A percentile compares a stretch with the other conserved stretches of the same genome.
Conservation (phyloP, 495 filamentous ascomycete genomes). For the Daldinia vernicosa region DNA sequence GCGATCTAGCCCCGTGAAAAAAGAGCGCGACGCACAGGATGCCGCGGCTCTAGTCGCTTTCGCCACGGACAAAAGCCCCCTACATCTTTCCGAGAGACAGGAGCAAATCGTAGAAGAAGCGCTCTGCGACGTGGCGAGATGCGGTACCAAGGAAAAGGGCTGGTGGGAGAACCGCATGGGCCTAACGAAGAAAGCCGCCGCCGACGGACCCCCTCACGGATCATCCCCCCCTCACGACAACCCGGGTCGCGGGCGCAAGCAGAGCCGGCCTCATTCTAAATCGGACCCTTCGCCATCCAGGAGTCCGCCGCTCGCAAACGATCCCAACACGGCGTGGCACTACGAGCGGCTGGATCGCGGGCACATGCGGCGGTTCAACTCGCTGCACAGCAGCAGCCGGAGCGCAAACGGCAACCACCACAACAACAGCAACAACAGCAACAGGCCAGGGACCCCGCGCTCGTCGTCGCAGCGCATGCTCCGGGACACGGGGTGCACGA, state of each 20-base stretch:
- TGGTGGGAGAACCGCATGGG: slow-evolving; percentile 42
- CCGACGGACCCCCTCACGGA: background rate
- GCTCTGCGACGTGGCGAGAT: slow-evolving; percentile 37
- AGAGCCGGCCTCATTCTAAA: slow-evolving; percentile 33
- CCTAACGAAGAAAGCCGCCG: background rate
- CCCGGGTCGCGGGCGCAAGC: background rate
- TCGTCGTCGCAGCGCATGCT: slow-evolving; percentile 19
- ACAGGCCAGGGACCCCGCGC: slow-evolving; percentile 71
- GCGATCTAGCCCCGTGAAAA: slow-evolving; percentile 27
- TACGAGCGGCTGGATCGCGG: slow-evolving; percentile 32
- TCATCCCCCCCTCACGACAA: background rate
- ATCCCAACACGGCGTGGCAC: slow-evolving; percentile 31
- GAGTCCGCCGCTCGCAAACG: background rate
- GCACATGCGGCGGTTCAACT: slow-evolving; percentile 23
- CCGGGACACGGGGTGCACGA: slow-evolving; percentile 17
- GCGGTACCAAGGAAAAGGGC: slow-evolving; percentile 35
- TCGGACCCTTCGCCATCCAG: slow-evolving; percentile 33
- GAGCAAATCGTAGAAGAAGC: slow-evolving; percentile 41
- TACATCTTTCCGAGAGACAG: slow-evolving; percentile 34
- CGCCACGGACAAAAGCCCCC: slow-evolving; percentile 1
- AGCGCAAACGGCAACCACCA: too few species aligned
- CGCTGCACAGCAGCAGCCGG: slow-evolving; percentile 26
- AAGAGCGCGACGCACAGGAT: slow-evolving; percentile 33
- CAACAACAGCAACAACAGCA: too few species aligned
- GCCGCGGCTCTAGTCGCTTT: slow-evolving; percentile 35